These are phyloP conservation scores for Punica granatum DNA, from an alignment of 345 rosid species.

Conservation along the genomic window DNA sequence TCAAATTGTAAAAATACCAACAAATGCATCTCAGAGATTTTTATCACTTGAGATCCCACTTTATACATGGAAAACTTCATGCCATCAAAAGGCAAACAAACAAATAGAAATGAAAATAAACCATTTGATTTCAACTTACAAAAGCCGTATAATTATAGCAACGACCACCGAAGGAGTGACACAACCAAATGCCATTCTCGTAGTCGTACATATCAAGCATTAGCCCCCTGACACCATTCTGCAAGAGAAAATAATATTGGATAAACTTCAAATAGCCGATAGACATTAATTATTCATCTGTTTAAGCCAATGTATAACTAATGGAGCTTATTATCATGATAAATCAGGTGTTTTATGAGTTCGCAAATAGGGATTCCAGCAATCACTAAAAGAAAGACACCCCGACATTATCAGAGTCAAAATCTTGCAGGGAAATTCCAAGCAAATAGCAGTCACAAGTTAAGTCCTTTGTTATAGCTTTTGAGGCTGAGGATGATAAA, in stretches of 20 bases:
- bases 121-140: constrained; percentile 33
- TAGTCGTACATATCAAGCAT: constrained; percentile 95
- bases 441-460: neutral
- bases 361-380: neutral
- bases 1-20: neutral
- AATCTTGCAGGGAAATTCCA: neutral
- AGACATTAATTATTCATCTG: neutral
- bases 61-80: neutral
- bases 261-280: neutral
- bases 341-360: neutral
- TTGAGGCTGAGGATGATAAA: neutral
- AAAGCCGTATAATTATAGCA: constrained; percentile 76
- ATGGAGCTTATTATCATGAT: neutral
- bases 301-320: neutral
- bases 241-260: constrained; percentile 17
- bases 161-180: constrained; percentile 64
- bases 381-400: neutral
- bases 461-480: neutral
- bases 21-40: neutral
- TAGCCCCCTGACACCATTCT: constrained; percentile 91
- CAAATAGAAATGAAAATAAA: neutral
- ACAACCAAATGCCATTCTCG: constrained; percentile 67
- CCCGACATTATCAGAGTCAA: neutral
- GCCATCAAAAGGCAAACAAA: neutral
- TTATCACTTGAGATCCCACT: neutral